Conservation (phyloP, 768 basidiomycete species). For the Auriscalpium vulgare region DNA sequence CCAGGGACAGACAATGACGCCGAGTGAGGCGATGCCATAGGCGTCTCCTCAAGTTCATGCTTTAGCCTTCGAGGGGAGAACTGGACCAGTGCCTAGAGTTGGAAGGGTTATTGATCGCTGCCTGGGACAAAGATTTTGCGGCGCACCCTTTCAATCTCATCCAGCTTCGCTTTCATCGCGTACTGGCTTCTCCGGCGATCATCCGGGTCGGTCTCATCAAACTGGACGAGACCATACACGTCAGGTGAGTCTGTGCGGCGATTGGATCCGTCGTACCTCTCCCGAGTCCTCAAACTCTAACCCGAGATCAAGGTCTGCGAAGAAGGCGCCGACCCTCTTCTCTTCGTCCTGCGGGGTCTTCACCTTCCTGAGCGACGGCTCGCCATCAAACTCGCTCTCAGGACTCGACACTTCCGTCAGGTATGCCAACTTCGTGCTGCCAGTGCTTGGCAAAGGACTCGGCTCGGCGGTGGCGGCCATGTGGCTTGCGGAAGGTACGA, state of each 20-base stretch:
- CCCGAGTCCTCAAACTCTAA: conserved; percentile 35
- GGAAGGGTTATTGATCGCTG: not conserved
- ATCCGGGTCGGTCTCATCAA: conserved; percentile 62
- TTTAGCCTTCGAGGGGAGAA: conserved; percentile 47
- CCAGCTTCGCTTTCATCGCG: conserved; percentile 65
- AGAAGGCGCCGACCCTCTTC: conserved; percentile 38
- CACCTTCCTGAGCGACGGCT: conserved; percentile 14
- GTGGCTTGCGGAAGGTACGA: conserved; percentile 23
- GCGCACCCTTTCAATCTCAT: conserved; percentile 68
- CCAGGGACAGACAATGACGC: not conserved
- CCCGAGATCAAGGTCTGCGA: conserved; percentile 39
- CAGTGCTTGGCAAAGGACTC: conserved; percentile 29
- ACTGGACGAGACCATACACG: conserved; percentile 31
- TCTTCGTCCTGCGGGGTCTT: conserved; percentile 30
- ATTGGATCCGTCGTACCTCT: conserved; percentile 17
- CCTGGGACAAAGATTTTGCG: conserved; percentile 1
- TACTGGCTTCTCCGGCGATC: conserved; percentile 71
- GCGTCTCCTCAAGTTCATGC: conserved; percentile 7
- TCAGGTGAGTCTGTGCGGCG: conserved; percentile 24
- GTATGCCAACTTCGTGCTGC: conserved; percentile 40
- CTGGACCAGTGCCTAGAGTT: conserved; percentile 48
- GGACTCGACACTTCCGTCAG: conserved; percentile 22
- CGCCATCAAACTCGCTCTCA: not conserved
- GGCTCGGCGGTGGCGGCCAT: conserved; percentile 28
- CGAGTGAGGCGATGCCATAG: conserved; percentile 4